These are phyloP conservation scores for Ehretia macrophylla DNA, from an alignment of 257 asterid species.

Conservation along the genomic window DNA sequence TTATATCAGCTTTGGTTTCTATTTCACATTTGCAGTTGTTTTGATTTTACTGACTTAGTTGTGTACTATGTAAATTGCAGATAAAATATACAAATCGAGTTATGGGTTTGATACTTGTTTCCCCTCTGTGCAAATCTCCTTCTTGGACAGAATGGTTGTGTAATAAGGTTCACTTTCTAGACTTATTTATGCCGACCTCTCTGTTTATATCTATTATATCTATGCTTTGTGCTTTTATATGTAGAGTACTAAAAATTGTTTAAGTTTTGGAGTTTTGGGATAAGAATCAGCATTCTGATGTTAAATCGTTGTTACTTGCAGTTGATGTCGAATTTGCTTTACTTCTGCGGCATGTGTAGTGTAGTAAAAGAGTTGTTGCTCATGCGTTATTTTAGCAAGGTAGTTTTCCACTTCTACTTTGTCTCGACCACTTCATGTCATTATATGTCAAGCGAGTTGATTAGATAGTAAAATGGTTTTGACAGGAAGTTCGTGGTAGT, in stretches of 20 bases:
- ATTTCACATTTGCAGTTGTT: background rate
- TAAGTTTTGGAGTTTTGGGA: background rate
- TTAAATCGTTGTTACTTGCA: conserved; percentile 29
- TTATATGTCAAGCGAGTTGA: background rate
- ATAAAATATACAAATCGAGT: conserved; percentile 67
- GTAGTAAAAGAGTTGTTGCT: conserved; percentile 81
- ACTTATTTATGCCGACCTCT: background rate
- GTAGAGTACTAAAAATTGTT: background rate
- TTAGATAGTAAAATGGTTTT: conserved; percentile 2
- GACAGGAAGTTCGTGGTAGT: conserved; percentile 61
- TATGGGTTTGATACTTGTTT: conserved; percentile 86
- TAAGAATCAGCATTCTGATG: conserved; percentile 7
- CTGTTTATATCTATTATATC: too few relatives aligned
- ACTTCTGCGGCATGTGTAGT: conserved; percentile 87
- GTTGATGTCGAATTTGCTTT: conserved; percentile 90
- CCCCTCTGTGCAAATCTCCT: conserved; percentile 92
- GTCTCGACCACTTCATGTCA: background rate
- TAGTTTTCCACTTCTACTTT: conserved; percentile 18
- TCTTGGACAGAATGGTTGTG: conserved; percentile 98
- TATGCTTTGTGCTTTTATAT: background rate
- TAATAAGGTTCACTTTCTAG: conserved; percentile 58
- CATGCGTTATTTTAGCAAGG: conserved; percentile 97
- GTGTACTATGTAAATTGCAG: conserved; percentile 37
- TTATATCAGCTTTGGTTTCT: conserved; percentile 14
- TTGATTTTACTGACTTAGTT: conserved; percentile 1